These are phyloP conservation scores for Yamadazyma dendronema DNA, from an alignment of 1,139 yeast species.

Conservation along the genomic window DNA sequence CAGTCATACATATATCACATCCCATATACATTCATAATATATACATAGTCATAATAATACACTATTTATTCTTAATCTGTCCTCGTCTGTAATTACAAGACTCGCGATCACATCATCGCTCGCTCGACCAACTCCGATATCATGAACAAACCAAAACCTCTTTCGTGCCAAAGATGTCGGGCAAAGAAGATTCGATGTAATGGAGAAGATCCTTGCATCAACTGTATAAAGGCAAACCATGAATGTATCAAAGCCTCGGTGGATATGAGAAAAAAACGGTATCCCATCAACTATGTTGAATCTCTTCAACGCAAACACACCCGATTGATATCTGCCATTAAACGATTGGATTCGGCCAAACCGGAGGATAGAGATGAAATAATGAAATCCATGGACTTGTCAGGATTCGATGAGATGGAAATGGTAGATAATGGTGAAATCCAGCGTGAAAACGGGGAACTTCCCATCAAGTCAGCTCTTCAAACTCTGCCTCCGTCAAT, in stretches of 20 bases:
- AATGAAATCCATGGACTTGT: slow-evolving; percentile 21
- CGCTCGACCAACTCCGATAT: background rate
- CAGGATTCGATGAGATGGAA: background rate
- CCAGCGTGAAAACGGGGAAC: slow-evolving; percentile 1
- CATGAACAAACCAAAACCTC: slow-evolving; percentile 10
- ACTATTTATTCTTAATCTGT: too few relatives aligned
- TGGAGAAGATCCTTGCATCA: slow-evolving; percentile 48
- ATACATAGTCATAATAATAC: too few relatives aligned
- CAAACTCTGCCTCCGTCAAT: background rate
- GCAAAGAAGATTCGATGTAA: slow-evolving; percentile 55
- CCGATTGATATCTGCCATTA: slow-evolving; percentile 24
- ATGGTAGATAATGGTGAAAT: too few relatives aligned
- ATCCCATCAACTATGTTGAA: slow-evolving; percentile 48
- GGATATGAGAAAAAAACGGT: slow-evolving; percentile 55
- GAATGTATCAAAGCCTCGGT: slow-evolving; percentile 50
- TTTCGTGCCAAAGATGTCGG: slow-evolving; percentile 48
- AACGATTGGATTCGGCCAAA: slow-evolving; percentile 22
- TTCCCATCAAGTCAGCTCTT: slow-evolving; percentile 5
- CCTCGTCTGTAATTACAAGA: too few relatives aligned
- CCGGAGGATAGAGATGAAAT: slow-evolving; percentile 11
- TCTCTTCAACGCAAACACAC: slow-evolving; percentile 31
- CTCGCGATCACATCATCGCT: background rate
- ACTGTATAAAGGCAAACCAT: slow-evolving; percentile 42
- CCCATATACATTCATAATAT: too few relatives aligned
- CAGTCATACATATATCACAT: too few relatives aligned